Conservation (phyloP, 2,329 filamentous ascomycete genomes). For the Aspergillus amoenus region DNA sequence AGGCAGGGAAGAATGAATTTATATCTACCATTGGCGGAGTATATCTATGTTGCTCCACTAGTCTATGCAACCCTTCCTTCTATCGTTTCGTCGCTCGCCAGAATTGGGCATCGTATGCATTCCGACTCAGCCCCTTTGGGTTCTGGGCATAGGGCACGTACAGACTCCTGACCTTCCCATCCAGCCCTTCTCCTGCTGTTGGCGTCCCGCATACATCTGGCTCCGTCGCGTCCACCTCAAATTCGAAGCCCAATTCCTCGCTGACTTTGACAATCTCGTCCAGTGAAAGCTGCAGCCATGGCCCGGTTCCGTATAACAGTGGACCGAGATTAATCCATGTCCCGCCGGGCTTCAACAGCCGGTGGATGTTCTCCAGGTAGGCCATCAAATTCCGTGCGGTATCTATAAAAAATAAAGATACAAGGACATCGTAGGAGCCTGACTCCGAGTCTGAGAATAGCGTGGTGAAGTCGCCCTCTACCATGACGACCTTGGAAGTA, state of each 20-base stretch:
- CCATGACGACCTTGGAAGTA: constrained; percentile 34
- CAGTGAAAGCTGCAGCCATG: constrained; percentile 56
- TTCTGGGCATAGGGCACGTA: constrained; percentile 56
- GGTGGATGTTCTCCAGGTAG: constrained; percentile 56
- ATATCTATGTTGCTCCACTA: no score
- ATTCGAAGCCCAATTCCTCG: constrained; percentile 54
- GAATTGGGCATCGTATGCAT: constrained; percentile 56
- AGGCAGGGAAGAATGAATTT: no score
- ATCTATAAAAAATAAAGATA: constrained; percentile 63
- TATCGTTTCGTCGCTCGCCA: constrained; percentile 44
- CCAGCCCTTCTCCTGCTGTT: constrained; percentile 36
- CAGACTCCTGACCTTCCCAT: constrained; percentile 1
- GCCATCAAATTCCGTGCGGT: constrained; percentile 57
- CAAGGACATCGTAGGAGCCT: constrained; percentile 48
- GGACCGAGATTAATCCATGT: constrained; percentile 59
- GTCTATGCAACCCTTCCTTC: no score
- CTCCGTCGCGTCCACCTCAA: constrained; percentile 39
- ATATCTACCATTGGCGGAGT: no score
- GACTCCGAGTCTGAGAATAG: constrained; percentile 25
- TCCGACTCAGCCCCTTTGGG: constrained; percentile 50
- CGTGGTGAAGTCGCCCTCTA: constrained; percentile 59
- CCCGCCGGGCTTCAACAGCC: constrained; percentile 49
- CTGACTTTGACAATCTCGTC: constrained; percentile 53
- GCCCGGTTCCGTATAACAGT: constrained; percentile 55
- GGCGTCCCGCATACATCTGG: constrained; percentile 37